Evolutionary conservation across 2,329 filamentous ascomycete species (phyloP), one percentile per base, ranked within the genome.

Genomic region (Exophiala oligosperma): DNA sequence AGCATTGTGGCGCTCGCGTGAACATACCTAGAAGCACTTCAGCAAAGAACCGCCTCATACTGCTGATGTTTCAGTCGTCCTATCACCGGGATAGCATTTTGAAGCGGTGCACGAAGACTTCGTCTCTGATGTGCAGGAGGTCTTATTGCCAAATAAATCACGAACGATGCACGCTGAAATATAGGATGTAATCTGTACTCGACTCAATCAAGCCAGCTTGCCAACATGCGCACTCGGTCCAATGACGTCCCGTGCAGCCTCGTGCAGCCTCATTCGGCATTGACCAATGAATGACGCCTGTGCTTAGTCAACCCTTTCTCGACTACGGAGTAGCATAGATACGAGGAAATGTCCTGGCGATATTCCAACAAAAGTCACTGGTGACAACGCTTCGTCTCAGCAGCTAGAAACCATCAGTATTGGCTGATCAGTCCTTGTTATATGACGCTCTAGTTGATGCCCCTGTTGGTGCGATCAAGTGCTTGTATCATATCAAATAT

Each of bases 201-300:
- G 49, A 35, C 35, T 46, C 6, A 17, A 59, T 56, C 44, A 62
- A 56, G 59, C 52, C 59, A 61, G 55, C 47, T 52, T 61, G 59
- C 56, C 32, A 35, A 23, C 24, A 38, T 46, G 32, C 55, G 43
- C 32, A 35, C 1, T 52, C 46, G 55, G 60, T 32, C 24, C 14
- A 52, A 62, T 62, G 56, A 62, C 60, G 60, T 55, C 9, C 54
- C 53, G 47, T 26, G 49, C 54, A 60, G 58, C 58, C 58, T 60
- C 53, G 54, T 49, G 7, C 28, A 48, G 32, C 32, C 32, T 17
- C 38, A 17, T 17, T 17, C 17, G 17, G 17, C 26, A 28, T 28
- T 28, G 7, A 7, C 26, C 26, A 28, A 28, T 28, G 7, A 28
- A 4, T 28, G 26, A 7, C 7, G 26, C 4, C 26, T 28, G 4